These are phyloP conservation scores for Tylopilus sp. DNA, from an alignment of 768 basidiomycete genomes.

Conservation along the genomic window DNA sequence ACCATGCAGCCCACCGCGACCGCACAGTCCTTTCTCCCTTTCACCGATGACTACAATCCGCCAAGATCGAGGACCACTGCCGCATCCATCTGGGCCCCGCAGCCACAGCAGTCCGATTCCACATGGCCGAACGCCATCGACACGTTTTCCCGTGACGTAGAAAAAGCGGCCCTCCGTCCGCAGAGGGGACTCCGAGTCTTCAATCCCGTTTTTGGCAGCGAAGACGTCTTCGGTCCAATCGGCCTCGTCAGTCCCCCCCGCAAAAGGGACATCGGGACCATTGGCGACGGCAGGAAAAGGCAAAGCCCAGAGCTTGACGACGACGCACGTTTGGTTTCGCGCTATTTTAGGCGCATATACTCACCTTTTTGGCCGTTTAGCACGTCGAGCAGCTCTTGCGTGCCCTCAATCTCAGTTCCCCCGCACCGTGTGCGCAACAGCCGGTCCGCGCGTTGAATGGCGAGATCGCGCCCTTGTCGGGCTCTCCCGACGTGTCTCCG, in stretches of 20 bases:
- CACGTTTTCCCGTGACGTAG: conserved; percentile 52
- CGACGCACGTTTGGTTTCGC: conserved; percentile 29
- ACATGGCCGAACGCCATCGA: conserved; percentile 70
- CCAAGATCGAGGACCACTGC: conserved; percentile 39
- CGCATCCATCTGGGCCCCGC: conserved; percentile 81
- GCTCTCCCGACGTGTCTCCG: conserved; percentile 70
- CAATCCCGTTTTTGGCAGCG: conserved; percentile 33
- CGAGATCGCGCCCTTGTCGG: conserved; percentile 38
- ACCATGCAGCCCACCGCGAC: conserved; percentile 28
- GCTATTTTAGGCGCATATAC: conserved; percentile 28
- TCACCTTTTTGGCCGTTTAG: conserved; percentile 37
- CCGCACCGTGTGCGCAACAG: conserved; percentile 48
- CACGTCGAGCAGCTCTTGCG: conserved; percentile 80
- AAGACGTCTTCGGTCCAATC: conserved; percentile 67
- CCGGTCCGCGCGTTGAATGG: conserved; percentile 42
- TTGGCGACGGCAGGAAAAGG: conserved; percentile 77
- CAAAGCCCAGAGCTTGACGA: conserved; percentile 54
- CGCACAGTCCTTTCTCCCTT: conserved; percentile 30
- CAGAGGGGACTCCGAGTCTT: conserved; percentile 26
- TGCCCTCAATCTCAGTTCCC: conserved; percentile 76
- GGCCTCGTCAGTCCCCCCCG: conserved; percentile 35
- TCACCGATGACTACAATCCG: conserved; percentile 39
- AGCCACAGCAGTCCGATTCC: conserved; percentile 62
- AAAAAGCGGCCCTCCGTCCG: conserved; percentile 34
- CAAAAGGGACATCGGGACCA: conserved; percentile 60